Percentiles rank a stretch among this genome's conserved stretches.
These are phyloP conservation scores for Microsporum audouinii DNA, from an alignment of 2,329 filamentous ascomycete genomes.

Conservation along the genomic window DNA sequence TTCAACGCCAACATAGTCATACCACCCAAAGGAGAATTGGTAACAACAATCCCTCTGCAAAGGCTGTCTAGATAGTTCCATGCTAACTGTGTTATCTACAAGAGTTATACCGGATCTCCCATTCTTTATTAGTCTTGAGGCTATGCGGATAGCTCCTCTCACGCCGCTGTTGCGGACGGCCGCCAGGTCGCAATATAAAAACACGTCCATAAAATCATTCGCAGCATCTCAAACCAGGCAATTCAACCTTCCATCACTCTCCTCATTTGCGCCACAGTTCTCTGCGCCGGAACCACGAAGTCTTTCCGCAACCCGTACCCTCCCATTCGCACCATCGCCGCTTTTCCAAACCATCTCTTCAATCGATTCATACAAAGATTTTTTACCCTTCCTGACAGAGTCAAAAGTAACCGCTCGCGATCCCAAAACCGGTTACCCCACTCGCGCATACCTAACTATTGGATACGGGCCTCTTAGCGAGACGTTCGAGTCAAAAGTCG, in stretches of 20 bases:
- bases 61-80: not conserved
- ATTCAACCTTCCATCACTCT: constrained; percentile 13
- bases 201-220: constrained; percentile 2
- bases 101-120: not conserved
- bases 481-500: constrained; percentile 66
- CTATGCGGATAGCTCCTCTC: not conserved
- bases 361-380: constrained; percentile 68
- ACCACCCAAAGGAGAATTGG: not conserved
- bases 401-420: constrained; percentile 70
- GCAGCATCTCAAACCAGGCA: constrained; percentile 7
- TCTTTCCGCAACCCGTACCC: constrained; percentile 60
- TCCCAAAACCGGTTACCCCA: constrained; percentile 43
- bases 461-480: constrained; percentile 80
- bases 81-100: not conserved
- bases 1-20: not conserved
- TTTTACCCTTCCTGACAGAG: constrained; percentile 81
- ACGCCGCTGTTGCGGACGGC: constrained; percentile 2
- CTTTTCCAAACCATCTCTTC: constrained; percentile 84
- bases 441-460: constrained; percentile 65
- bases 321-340: constrained; percentile 58
- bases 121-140: not conserved
- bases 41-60: not conserved
- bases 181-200: not conserved
- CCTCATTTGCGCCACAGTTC: constrained; percentile 11
- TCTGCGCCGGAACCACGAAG: constrained; percentile 44